These are phyloP conservation scores for Inonotus obliquus DNA, from an alignment of 1,284 basidiomycete genomes.

Conservation along the genomic window DNA sequence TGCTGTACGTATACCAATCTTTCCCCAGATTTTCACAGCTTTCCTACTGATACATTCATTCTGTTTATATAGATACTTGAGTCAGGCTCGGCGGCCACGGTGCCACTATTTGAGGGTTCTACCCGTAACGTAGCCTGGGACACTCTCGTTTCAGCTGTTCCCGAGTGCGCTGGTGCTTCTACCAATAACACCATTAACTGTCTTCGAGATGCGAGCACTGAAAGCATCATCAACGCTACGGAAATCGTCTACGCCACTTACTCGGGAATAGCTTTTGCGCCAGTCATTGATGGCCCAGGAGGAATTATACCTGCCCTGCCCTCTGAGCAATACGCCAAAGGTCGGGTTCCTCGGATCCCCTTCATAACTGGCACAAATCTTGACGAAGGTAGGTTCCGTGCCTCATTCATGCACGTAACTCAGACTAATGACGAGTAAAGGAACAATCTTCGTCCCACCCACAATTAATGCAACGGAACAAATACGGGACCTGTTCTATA, in stretches of 20 bases:
- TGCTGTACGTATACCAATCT: conserved; percentile 31
- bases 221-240: conserved; percentile 33
- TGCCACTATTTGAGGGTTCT: conserved; percentile 29
- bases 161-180: conserved; percentile 29
- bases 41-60: neutral
- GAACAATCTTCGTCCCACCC: conserved; percentile 35
- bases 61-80: conserved; percentile 46
- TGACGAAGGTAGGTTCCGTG: conserved; percentile 37
- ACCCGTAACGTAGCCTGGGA: conserved; percentile 35
- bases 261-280: conserved; percentile 35
- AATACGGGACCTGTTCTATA: conserved; percentile 25
- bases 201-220: conserved; percentile 33
- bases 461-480: conserved; percentile 28
- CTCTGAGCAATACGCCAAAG: conserved; percentile 33
- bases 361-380: conserved; percentile 45
- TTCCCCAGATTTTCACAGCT: neutral
- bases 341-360: conserved; percentile 38
- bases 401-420: neutral
- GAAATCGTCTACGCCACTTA: conserved; percentile 24
- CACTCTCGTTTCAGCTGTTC: conserved; percentile 35
- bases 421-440: conserved; percentile 23
- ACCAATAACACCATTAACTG: conserved; percentile 35
- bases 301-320: conserved; percentile 41
- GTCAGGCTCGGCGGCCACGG: conserved; percentile 36
- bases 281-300: conserved; percentile 38